phyloP scores from a whole-genome alignment of 208 protist species.

The Crithidia acanthocephali region DNA sequence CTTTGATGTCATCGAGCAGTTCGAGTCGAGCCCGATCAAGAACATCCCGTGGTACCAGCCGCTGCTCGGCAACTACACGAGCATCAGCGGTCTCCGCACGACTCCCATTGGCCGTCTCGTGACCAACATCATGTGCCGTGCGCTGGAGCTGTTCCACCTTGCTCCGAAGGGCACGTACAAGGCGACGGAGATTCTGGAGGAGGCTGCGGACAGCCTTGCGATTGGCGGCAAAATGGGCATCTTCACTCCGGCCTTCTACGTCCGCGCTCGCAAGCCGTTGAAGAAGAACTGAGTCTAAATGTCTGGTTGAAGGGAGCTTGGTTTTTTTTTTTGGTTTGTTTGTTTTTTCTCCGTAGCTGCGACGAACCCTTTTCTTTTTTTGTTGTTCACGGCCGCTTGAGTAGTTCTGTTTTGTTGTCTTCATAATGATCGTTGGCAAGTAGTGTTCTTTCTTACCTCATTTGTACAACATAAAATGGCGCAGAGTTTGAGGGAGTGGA shows the following conservation, averaged over 20 bases:
- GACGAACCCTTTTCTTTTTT: neutral
- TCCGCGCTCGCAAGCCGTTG: conserved; percentile 88
- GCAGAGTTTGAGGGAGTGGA: no score
- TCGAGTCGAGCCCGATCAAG: conserved; percentile 73
- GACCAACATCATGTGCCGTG: conserved; percentile 80
- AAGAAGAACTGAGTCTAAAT: conserved; percentile 27
- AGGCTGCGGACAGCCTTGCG: conserved; percentile 90
- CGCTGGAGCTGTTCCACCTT: conserved; percentile 75
- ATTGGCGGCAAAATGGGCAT: conserved; percentile 87
- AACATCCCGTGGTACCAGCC: conserved; percentile 92
- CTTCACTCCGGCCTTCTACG: conserved; percentile 95
- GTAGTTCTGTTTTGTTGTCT: neutral
- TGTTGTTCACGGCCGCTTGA: neutral
- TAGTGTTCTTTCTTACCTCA: no score
- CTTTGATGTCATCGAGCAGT: conserved; percentile 70
- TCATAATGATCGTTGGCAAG: neutral
- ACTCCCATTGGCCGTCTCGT: conserved; percentile 85
- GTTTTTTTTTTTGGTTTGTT: neutral
- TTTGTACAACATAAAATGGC: no score
- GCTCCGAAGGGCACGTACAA: conserved; percentile 84
- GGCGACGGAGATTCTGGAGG: conserved; percentile 89
- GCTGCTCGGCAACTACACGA: conserved; percentile 73
- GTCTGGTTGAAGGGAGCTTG: neutral
- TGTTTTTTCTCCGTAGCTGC: neutral
- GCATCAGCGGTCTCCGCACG: conserved; percentile 70